These are phyloP conservation scores for Ophiocytium majus DNA, from an alignment of 352 stramenopile species.

Conservation along the genomic window DNA sequence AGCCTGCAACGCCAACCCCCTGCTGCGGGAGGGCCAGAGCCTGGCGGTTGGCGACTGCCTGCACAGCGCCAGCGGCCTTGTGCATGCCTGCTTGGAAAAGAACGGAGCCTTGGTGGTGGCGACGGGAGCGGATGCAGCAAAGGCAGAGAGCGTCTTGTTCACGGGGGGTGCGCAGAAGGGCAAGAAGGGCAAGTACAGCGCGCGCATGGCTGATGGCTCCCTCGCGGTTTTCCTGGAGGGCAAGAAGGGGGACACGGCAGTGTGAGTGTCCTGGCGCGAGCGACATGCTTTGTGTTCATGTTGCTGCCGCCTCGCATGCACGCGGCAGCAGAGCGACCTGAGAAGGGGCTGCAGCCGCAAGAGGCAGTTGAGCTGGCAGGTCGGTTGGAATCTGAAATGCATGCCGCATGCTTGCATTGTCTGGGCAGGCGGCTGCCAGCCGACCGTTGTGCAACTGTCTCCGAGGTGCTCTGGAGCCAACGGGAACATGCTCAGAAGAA, in stretches of 20 bases:
- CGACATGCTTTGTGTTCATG: no score
- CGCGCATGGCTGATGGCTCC: not conserved
- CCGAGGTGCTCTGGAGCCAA: no score
- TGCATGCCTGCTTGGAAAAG: not conserved
- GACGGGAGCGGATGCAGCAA: not conserved
- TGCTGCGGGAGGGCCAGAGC: not conserved
- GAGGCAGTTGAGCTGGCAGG: no score
- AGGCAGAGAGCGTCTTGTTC: not conserved
- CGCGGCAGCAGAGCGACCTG: no score
- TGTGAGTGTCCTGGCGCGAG: no score
- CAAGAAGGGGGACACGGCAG: not conserved
- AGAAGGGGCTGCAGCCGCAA: no score
- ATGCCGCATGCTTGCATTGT: no score
- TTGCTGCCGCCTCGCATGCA: no score
- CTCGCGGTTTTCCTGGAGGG: not conserved
- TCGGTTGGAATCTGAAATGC: no score
- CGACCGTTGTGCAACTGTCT: no score
- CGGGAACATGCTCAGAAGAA: no score
- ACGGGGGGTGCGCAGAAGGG: not conserved
- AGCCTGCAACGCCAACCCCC: not conserved
- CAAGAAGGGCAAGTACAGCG: slow-evolving; percentile 7
- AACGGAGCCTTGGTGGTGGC: not conserved
- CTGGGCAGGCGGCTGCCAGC: no score
- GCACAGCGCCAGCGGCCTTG: not conserved
- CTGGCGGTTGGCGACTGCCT: not conserved